Conservation (phyloP, 345 rosid species). For the Rhodamnia rubescens region DNA sequence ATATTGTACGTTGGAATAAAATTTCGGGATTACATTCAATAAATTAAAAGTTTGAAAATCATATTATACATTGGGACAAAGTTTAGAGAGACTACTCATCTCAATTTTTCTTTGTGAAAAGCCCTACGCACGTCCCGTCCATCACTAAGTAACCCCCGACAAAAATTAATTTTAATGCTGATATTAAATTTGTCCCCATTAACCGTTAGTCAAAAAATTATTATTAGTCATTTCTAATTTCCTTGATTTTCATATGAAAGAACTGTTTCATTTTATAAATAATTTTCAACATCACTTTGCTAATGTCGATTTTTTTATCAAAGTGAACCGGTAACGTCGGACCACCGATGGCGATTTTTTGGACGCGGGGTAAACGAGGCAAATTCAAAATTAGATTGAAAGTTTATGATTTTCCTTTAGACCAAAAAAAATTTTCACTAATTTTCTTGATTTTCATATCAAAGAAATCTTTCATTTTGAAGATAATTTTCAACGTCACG, state of each 20-base stretch:
- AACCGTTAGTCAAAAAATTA: rapidly evolving
- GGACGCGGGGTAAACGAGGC: rapidly evolving
- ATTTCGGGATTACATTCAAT: no score
- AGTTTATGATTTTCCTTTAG: not conserved
- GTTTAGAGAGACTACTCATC: no score
- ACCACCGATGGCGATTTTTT: not conserved
- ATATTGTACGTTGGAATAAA: no score
- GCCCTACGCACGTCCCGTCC: not conserved
- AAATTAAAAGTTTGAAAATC: no score
- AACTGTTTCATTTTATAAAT: not conserved
- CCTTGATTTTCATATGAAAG: not conserved
- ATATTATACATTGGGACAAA: no score
- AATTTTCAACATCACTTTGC: not conserved
- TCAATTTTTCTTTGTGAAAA: not conserved
- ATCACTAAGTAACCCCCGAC: not conserved
- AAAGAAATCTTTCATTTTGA: not conserved
- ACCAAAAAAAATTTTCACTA: not conserved
- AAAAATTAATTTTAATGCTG: no score
- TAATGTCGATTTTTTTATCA: not conserved
- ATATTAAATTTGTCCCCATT: no score
- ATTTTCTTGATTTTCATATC: not conserved
- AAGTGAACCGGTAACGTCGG: rapidly evolving
- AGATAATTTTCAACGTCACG: rapidly evolving
- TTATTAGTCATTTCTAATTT: rapidly evolving
- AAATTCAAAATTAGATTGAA: rapidly evolving